These are phyloP conservation scores for Acanthamoeba rhysodes DNA, from an alignment of 208 protist species.

Conservation along the genomic window DNA sequence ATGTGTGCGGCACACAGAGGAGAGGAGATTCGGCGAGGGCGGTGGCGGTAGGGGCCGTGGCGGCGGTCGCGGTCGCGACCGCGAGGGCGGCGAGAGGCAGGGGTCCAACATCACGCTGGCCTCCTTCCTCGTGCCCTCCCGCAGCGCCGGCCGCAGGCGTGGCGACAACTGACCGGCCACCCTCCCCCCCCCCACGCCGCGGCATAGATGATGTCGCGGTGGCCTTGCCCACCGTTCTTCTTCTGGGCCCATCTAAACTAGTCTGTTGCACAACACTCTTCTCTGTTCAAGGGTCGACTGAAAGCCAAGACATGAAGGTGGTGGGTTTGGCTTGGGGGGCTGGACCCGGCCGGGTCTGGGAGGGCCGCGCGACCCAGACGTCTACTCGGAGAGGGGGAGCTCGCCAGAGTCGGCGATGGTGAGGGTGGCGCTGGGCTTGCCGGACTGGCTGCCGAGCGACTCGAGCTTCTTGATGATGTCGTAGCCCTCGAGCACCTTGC, in stretches of 20 bases:
- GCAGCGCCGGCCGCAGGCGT: neutral
- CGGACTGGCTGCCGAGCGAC: neutral
- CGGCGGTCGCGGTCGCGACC: neutral
- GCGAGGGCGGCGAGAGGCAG: neutral
- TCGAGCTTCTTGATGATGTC: constrained; percentile 83
- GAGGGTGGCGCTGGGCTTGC: constrained; percentile 27
- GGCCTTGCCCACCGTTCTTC: neutral
- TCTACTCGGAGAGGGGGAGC: constrained; percentile 29
- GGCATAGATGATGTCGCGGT: constrained; percentile 2
- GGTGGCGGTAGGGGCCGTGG: neutral
- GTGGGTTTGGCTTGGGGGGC: no score
- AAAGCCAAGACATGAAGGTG: no score
- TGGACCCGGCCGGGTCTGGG: no score
- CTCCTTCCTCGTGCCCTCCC: neutral
- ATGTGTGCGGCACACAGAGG: neutral
- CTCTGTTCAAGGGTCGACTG: no score
- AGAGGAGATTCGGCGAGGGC: neutral
- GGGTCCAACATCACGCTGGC: neutral
- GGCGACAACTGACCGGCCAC: neutral
- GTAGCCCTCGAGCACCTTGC: constrained; percentile 92
- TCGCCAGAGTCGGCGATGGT: constrained; percentile 70
- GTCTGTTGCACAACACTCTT: neutral
- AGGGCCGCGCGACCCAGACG: neutral
- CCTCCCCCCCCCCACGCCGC: neutral
- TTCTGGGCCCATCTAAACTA: neutral